These are phyloP conservation scores for Aureobasidium sp. DNA, from an alignment of 2,329 filamentous ascomycete genomes.

Conservation along the genomic window DNA sequence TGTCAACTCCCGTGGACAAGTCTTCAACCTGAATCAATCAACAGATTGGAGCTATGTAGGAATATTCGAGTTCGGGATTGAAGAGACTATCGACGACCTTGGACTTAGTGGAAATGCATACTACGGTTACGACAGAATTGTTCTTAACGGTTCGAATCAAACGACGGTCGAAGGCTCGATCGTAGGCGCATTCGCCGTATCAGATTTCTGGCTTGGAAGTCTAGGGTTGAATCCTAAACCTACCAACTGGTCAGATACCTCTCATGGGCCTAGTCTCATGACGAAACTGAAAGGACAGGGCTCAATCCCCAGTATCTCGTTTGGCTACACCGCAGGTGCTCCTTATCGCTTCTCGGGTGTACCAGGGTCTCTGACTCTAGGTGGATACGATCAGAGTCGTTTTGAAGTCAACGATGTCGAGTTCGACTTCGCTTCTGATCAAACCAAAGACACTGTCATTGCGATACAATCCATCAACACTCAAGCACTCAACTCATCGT, in stretches of 20 bases:
- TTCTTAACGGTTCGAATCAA: slow-evolving; percentile 30
- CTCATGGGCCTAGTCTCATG: slow-evolving; percentile 45
- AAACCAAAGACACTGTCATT: slow-evolving; percentile 53
- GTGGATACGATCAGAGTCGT: slow-evolving; percentile 58
- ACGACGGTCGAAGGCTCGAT: slow-evolving; percentile 35
- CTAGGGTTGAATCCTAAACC: slow-evolving; percentile 42
- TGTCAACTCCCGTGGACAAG: slow-evolving; percentile 46
- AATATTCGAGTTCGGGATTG: slow-evolving; percentile 50
- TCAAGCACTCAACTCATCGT: slow-evolving; percentile 23
- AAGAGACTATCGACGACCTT: slow-evolving; percentile 36
- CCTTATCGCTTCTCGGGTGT: slow-evolving; percentile 45
- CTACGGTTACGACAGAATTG: slow-evolving; percentile 49
- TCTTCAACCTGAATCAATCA: slow-evolving; percentile 48
- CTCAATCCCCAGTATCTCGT: slow-evolving; percentile 61
- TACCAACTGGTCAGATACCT: slow-evolving; percentile 41
- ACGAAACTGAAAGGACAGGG: slow-evolving; percentile 46
- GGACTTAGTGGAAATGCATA: slow-evolving; percentile 52
- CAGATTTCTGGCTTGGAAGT: slow-evolving; percentile 38
- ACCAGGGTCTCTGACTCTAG: slow-evolving; percentile 50
- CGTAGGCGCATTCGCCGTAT: slow-evolving; percentile 31
- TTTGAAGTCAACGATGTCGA: slow-evolving; percentile 51
- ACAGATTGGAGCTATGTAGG: slow-evolving; percentile 51
- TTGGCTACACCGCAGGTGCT: slow-evolving; percentile 69
- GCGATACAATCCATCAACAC: slow-evolving; percentile 37
- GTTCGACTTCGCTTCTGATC: slow-evolving; percentile 49